Base-by-base conservation (phyloP, 2,329 filamentous ascomycete genomes). In the Fusarium torreyae region DNA sequence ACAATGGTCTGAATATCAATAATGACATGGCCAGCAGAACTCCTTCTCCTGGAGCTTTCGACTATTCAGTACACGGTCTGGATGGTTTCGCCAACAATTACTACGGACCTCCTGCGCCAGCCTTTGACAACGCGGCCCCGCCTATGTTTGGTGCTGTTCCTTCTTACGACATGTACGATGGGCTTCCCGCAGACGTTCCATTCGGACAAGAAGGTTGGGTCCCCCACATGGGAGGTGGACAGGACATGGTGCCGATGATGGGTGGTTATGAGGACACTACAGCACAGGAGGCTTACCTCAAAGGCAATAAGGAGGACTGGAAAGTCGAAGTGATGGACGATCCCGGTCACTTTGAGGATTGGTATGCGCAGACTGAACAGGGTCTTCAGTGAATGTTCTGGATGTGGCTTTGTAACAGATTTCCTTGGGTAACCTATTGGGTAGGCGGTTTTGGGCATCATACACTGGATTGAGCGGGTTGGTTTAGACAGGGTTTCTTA, bases 291-390 rank as follows among this genome's bases (percentile, higher is more conserved):
- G 71, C 61, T 7, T 79, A 77, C 48, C 71, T 81, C 28, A 75
- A 70, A 43, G 79, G 80, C 22, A 73, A 68, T 11, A 71, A 77
- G 33, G 71, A 69, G 13, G 79, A 79, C 51, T 81, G 80, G 80
- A 70, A 77, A 56, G 69, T 81, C 10, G 76, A 79, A 64, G 72
- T 78, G 20, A 57, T 81, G 10, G 77, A 77, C 10, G 74, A 75
- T 22, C 67, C 63, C 20, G 70, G 71, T 22, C 75, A 77, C 48
- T 79, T 77, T 58, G 74, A 74, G 33, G 64, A 77, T 34, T 80
- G 78, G 77, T 76, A 79, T 60, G 59, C 65, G 14, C 75, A 76
- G 63, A 71, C 73, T 13, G 76, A 76, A 50, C 70, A 72, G 26
- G 64, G 61, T 56, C 50, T 58, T 17, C 33, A 69, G 49, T 74